Evolutionary conservation across 805 yeast species (phyloP), one percentile per base, ranked within the genome.

Genomic region (Kodamaea restingae): DNA sequence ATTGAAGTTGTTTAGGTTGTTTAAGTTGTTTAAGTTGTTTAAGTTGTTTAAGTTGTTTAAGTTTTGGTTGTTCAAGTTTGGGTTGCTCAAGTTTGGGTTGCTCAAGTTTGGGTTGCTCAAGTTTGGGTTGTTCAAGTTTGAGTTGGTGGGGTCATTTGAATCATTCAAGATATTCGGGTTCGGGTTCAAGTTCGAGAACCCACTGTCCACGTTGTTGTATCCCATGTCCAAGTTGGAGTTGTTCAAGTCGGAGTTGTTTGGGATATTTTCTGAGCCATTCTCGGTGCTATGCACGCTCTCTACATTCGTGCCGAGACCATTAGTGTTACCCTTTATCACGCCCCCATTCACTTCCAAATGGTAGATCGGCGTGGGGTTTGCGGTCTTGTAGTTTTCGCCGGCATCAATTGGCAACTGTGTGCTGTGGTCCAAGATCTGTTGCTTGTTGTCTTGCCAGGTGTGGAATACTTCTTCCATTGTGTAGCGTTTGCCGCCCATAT

Each of bases 401-500:
- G 20, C 50, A 45, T 34, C 29, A 18, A 38, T 41, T 4, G 45
- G 44, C 12, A 48, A 32, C 6, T 49, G 51, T 10, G 18, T 30
- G 25, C 43, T 27, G 4, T 28, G 31, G 15, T 40, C 37, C 42
- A 60, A 47, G 34, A 58, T 53, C 17, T 45, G 48, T 36, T 50
- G 59, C 41, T 57, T 52, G 42, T 53, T 60, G 15, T 63, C 59
- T 26, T 65, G 55, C 73, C 81, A 80, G 9, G 78, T 70, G 15
- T 69, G 61, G 43, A 80, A 67, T 46, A 80, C 69, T 47, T 80
- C 78, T 20, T 70, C 67, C 56, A 77, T 61, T 5, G 76, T 50
- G 49, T 80, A 78, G 18, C 60, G 58, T 41, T 60, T 60, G 24
- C 78, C 67, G 11, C 61, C 66, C 18, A 57, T 57, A 46, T 70